Evolutionary conservation across 305 asterid species (phyloP), one percentile per base, ranked within the genome.

Genomic region (Withania somnifera): DNA sequence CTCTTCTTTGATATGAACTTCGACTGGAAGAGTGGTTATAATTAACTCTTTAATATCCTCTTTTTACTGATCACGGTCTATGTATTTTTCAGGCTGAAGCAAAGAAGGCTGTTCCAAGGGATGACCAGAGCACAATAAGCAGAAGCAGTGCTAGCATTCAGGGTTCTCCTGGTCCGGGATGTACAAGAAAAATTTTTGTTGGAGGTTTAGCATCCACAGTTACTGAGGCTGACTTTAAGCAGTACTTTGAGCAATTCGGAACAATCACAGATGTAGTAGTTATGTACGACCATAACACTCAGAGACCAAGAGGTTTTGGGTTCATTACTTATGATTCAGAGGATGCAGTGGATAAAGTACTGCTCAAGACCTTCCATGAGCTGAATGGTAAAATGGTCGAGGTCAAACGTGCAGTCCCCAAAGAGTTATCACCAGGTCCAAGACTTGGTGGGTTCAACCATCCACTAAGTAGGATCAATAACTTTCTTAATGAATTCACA

Each of bases 361-460:
- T 84, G 84, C 82, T 84, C 19, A 81, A 76, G 81, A 66, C 87
- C 26, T 84, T 84, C 42, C 87, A 84, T 24, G 87, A 84, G 82
- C 82, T 84, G 71, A 84, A 81, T 84, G 87, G 87, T 61, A 84
- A 84, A 84, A 81, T 84, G 87, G 87, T 84, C 11, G 87, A 84
- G 84, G 87, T 84, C 76, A 84, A 84, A 58, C 82, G 82, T 51
- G 92, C 92, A 52, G 92, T 89, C 61, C 92, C 92, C 57, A 89
- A 87, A 78, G 92, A 89, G 84, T 80, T 87, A 83, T 89, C 92
- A 11, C 89, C 90, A 19, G 87, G 87, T 82, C 88, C 89, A 24
- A 81, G 88, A 10, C 75, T 60, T 53, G 87, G 86, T 83, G 89
- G 86, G 60, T 85, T 84, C 77, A 82, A 53, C 77, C 86, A 84